These are phyloP conservation scores for Zygotorulaspora mrakii DNA, from an alignment of 1,139 yeast genomes.

Conservation along the genomic window DNA sequence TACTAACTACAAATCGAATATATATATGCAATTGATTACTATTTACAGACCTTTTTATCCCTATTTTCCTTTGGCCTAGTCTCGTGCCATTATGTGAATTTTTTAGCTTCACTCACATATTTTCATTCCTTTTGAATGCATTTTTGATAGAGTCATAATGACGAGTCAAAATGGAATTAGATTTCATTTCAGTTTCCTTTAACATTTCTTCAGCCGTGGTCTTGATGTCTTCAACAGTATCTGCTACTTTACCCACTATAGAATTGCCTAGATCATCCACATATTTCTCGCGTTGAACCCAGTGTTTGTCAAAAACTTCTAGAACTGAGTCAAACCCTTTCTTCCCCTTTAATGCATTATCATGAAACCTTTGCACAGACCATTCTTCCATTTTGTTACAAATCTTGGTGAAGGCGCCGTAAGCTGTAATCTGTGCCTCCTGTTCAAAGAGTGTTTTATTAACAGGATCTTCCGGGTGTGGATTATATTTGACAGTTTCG, in stretches of 20 bases:
- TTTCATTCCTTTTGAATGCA: slow-evolving; percentile 32
- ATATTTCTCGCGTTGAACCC: slow-evolving; percentile 46
- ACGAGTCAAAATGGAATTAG: slow-evolving; percentile 28
- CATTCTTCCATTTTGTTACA: slow-evolving; percentile 88
- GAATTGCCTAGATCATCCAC: slow-evolving; percentile 31
- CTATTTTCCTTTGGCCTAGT: no score
- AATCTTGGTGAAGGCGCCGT: slow-evolving; percentile 61
- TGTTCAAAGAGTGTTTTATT: slow-evolving; percentile 65
- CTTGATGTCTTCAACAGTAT: slow-evolving; percentile 34
- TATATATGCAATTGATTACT: slow-evolving; percentile 3
- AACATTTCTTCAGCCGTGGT: slow-evolving; percentile 28
- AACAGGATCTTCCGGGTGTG: slow-evolving; percentile 52
- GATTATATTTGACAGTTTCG: slow-evolving; percentile 77
- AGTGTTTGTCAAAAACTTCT: slow-evolving; percentile 48
- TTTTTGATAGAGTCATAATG: slow-evolving; percentile 34
- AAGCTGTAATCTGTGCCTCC: slow-evolving; percentile 85
- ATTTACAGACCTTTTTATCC: neutral
- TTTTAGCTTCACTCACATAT: neutral
- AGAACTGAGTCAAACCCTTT: slow-evolving; percentile 81
- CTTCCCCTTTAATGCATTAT: slow-evolving; percentile 79
- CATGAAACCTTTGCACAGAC: slow-evolving; percentile 84
- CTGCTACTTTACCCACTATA: slow-evolving; percentile 30
- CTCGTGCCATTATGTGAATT: neutral
- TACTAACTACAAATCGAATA: slow-evolving; percentile 1
- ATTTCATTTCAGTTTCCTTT: slow-evolving; percentile 33